Evolutionary conservation across 805 yeast species (phyloP).

Genomic region (Candida stauntonica): DNA sequence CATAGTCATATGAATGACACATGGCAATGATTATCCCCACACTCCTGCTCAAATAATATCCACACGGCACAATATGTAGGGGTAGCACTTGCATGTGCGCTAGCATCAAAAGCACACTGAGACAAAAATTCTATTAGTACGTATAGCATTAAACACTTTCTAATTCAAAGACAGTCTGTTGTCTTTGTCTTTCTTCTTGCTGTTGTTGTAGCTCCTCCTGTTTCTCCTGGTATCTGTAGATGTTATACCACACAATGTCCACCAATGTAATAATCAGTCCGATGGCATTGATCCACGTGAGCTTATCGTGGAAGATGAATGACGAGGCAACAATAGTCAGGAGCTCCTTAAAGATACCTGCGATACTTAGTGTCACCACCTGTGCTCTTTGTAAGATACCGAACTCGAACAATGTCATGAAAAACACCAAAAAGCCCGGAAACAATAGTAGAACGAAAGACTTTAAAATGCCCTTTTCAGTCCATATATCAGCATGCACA

Average conservation of each 20-base stretch:
- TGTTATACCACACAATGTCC: conserved; percentile 83
- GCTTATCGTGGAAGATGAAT: conserved; percentile 67
- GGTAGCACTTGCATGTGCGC: no score
- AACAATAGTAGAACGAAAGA: conserved; percentile 59
- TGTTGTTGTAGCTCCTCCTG: conserved; percentile 17
- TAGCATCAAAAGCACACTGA: no score
- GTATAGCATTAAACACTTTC: conserved; percentile 14
- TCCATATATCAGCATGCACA: conserved; percentile 57
- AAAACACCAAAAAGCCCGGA: conserved; percentile 85
- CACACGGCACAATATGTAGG: no score
- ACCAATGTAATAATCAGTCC: conserved; percentile 73
- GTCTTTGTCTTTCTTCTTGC: conserved; percentile 5
- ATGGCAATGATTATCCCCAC: no score
- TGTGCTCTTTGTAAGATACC: conserved; percentile 76
- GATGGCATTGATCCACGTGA: conserved; percentile 60
- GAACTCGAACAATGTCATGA: conserved; percentile 87
- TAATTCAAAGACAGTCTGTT: conserved; percentile 8
- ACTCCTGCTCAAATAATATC: no score
- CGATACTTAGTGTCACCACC: conserved; percentile 80
- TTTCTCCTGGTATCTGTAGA: conserved; percentile 42
- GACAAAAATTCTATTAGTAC: no score
- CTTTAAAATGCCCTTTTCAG: conserved; percentile 45
- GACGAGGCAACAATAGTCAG: conserved; percentile 70
- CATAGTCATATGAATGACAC: no score
- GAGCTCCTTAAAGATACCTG: conserved; percentile 91